Base-by-base conservation (phyloP, 805 yeast species). In the Pichia nanzhaoensis region DNA sequence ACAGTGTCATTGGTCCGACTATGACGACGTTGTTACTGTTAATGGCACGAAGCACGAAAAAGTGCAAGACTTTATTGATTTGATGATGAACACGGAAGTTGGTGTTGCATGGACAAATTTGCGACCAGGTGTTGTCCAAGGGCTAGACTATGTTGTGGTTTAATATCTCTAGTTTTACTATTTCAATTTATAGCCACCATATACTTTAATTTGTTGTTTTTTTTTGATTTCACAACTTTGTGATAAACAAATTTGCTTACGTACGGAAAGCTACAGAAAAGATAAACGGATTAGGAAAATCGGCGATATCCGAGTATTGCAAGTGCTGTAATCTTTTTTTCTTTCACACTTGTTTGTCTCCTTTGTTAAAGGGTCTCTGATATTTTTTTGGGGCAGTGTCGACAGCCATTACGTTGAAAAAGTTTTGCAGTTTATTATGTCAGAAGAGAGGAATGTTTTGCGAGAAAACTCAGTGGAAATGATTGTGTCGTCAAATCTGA, bases 1-100 rank as follows among this genome's bases (percentile, higher is more conserved):
- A 8, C 69, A 75, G 20, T 89, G 96, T 58, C 78, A 68, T 55
- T 89, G 91, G 90, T 84, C 87, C 8, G 95, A 88, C 52, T 77
- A 78, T 58, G 79, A 78, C 31, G 74, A 59, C 41, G 58, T 62
- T 20, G 56, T 66, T 7, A 60, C 63, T 18, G 69, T 68, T 37
- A 71, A 66, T 40, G 77, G 72, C 1, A 59, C 52, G 13, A 7
- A 14, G 4, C 49, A 51, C 43, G 22, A 39, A 38, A 73, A 71
- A 47, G 61, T 86, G 4, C 89, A 95, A 1, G 89, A 93, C 1
- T 78, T 71, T 51, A 80, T 76, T 46, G 95, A 89, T 56, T 58
- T 88, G 34, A 55, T 82, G 32, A 75, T 77, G 51, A 87, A 77
- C 56, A 67, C 85, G 1, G 95, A 95, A 1, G 63, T 69, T 19